Conservation (phyloP, 2,329 filamentous ascomycete genomes). For the Sclerotinia spermophila region DNA sequence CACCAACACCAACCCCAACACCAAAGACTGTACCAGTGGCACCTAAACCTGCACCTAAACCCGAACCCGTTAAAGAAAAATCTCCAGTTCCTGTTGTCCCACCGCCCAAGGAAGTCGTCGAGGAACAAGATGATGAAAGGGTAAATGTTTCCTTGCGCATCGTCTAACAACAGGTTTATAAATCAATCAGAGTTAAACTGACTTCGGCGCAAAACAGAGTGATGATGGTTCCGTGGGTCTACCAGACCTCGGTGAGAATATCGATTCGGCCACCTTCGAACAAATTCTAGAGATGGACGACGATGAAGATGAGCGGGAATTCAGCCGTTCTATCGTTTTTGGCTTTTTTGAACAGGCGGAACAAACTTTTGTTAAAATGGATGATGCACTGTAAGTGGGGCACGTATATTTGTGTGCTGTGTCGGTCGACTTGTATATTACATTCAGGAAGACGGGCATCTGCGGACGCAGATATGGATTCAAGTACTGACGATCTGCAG, state of each 20-base stretch:
- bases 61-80: slow-evolving; percentile 9
- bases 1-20: not conserved
- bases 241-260: slow-evolving; percentile 64
- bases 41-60: not conserved
- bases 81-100: not conserved
- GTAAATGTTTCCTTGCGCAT: slow-evolving; percentile 14
- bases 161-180: not conserved
- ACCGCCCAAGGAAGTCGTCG: not conserved
- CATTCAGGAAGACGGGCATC: not conserved
- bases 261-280: slow-evolving; percentile 78
- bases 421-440: slow-evolving; percentile 9
- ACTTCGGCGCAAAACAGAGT: slow-evolving; percentile 30
- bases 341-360: slow-evolving; percentile 92
- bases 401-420: slow-evolving; percentile 27
- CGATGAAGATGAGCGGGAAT: slow-evolving; percentile 76
- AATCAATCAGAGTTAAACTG: not conserved
- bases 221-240: slow-evolving; percentile 36
- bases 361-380: slow-evolving; percentile 81
- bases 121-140: slow-evolving; percentile 21
- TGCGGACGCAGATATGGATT: slow-evolving; percentile 16
- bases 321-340: slow-evolving; percentile 82
- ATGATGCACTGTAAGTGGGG: slow-evolving; percentile 69
- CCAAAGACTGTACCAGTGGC: not conserved
- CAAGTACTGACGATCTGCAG: slow-evolving; percentile 43
- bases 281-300: slow-evolving; percentile 99